Percentiles rank a stretch among this genome's conserved stretches.
phyloP scores from a whole-genome alignment of 768 basidiomycete species.

The Leccinum pellstonianum region DNA sequence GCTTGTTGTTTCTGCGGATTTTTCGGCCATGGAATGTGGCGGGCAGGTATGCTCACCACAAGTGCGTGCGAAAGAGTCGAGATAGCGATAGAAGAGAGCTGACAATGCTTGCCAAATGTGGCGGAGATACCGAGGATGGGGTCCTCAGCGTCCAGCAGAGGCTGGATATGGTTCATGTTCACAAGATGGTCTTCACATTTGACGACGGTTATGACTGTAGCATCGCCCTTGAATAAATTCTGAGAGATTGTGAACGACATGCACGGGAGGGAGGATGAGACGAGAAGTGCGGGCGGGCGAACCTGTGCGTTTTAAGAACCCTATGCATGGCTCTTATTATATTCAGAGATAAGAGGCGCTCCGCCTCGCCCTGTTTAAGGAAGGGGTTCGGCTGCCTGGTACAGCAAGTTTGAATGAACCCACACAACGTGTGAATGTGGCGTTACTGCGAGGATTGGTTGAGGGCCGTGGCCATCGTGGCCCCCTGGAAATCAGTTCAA shows the following conservation, averaged over 20 bases:
- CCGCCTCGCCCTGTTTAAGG: neutral
- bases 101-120: slow-evolving; percentile 17
- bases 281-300: neutral
- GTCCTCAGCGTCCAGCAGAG: slow-evolving; percentile 29
- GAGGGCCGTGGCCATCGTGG: too few relatives aligned
- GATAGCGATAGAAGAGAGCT: slow-evolving; percentile 40
- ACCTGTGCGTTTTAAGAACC: neutral
- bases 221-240: neutral
- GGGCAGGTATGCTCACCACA: slow-evolving; percentile 31
- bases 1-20: neutral
- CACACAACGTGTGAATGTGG: slow-evolving; percentile 35
- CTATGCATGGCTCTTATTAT: neutral
- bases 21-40: slow-evolving; percentile 9
- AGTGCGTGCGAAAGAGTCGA: slow-evolving; percentile 37
- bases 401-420: neutral
- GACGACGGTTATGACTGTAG: slow-evolving; percentile 30
- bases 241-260: slow-evolving; percentile 7
- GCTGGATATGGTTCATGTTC: slow-evolving; percentile 19
- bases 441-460: slow-evolving; percentile 62
- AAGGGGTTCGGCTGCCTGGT: neutral
- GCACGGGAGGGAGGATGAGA: neutral
- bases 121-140: neutral
- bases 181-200: slow-evolving; percentile 29
- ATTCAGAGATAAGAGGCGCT: neutral
- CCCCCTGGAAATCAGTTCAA: too few relatives aligned